These are phyloP conservation scores for Paraphaeosphaeria minitans DNA, from an alignment of 2,329 filamentous ascomycete genomes.

Conservation along the genomic window DNA sequence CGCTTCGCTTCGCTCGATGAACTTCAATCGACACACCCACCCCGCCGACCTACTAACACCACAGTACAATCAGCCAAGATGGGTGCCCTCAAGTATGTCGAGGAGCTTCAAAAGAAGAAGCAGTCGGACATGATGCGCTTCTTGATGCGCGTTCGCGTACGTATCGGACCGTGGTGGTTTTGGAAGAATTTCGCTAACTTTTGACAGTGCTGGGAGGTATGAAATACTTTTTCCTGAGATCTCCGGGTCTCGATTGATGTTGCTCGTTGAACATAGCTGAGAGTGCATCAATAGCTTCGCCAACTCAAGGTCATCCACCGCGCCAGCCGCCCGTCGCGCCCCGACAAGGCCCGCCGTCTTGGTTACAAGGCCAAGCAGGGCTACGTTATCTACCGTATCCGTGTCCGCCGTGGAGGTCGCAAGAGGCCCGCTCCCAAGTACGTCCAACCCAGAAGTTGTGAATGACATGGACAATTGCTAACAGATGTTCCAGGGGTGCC, in stretches of 20 bases:
- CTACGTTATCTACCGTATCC: slow-evolving; percentile 99
- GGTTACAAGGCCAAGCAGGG: slow-evolving; percentile 99
- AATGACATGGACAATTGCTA: slow-evolving; percentile 25
- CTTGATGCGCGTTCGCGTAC: slow-evolving; percentile 78
- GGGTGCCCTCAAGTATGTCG: slow-evolving; percentile 99
- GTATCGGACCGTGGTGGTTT: slow-evolving; percentile 26
- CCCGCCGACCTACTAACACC: slow-evolving; percentile 37
- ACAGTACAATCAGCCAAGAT: slow-evolving; percentile 61
- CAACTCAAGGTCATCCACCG: slow-evolving; percentile 99
- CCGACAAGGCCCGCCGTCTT: slow-evolving; percentile 99
- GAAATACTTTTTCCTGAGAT: slow-evolving; percentile 39
- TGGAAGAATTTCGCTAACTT: slow-evolving; percentile 34
- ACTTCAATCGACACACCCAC: slow-evolving; percentile 24
- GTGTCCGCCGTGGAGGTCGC: slow-evolving; percentile 97
- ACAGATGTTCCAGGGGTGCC: slow-evolving; percentile 72
- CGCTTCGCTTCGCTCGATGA: slow-evolving; percentile 17
- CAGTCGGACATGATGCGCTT: slow-evolving; percentile 99
- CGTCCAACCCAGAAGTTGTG: slow-evolving; percentile 15
- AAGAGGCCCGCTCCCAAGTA: slow-evolving; percentile 89
- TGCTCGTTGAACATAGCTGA: slow-evolving; percentile 99
- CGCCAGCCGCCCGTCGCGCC: slow-evolving; percentile 95
- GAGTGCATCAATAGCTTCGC: slow-evolving; percentile 99
- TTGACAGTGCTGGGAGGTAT: slow-evolving; percentile 88
- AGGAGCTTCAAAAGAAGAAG: slow-evolving; percentile 99
- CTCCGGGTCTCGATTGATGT: slow-evolving; percentile 53